These are phyloP conservation scores for Mollisia scopiformis DNA, from an alignment of 2,329 filamentous ascomycete genomes.

Conservation along the genomic window DNA sequence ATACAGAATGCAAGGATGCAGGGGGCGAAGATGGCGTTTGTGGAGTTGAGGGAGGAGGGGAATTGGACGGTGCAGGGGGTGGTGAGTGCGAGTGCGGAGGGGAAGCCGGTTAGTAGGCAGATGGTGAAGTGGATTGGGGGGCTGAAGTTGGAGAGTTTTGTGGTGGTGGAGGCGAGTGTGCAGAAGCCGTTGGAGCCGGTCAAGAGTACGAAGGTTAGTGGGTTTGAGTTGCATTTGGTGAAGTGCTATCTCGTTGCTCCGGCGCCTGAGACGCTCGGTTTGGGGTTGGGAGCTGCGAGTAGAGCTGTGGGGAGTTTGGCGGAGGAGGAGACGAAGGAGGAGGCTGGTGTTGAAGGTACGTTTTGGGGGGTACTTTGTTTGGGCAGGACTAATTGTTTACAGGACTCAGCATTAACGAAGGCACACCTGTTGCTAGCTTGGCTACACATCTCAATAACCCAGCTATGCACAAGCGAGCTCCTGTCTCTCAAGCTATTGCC, in stretches of 20 bases:
- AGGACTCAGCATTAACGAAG: constrained; percentile 47
- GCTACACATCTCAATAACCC: constrained; percentile 77
- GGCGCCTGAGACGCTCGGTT: constrained; percentile 58
- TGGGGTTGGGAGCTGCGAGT: constrained; percentile 60
- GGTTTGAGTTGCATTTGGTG: constrained; percentile 84
- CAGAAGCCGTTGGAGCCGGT: constrained; percentile 84
- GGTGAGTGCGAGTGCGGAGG: constrained; percentile 66
- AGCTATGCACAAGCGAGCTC: constrained; percentile 88
- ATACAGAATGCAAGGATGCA: constrained; percentile 88
- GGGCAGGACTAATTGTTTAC: constrained; percentile 17
- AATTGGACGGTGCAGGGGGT: constrained; percentile 84
- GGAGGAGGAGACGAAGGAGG: constrained; percentile 54
- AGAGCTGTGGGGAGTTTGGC: constrained; percentile 59
- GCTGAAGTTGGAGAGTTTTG: constrained; percentile 79
- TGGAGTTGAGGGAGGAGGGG: constrained; percentile 78
- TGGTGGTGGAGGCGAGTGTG: constrained; percentile 79
- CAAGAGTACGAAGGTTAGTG: constrained; percentile 80
- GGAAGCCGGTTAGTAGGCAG: constrained; percentile 69
- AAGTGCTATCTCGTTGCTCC: constrained; percentile 80
- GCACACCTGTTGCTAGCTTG: constrained; percentile 65
- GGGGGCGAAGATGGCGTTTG: constrained; percentile 87
- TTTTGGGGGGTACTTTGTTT: neutral
- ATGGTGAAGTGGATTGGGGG: constrained; percentile 92
- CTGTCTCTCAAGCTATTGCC: constrained; percentile 85
- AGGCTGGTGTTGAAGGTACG: constrained; percentile 39